Evolutionary conservation across 192 early-diverging fungal genomes (phyloP).

Genomic region (Coemansia sp.): DNA sequence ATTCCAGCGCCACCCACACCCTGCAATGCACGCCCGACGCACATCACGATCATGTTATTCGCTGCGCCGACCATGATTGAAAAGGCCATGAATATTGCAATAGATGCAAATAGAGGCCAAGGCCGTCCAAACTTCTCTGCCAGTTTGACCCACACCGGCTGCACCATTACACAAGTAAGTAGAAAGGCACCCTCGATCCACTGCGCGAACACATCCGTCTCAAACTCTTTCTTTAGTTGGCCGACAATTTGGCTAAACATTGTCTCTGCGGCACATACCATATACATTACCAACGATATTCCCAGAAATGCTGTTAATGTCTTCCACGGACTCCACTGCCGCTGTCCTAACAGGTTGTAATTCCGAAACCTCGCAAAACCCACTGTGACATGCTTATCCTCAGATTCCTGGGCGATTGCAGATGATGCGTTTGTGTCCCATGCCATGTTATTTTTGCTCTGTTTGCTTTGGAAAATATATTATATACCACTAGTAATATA

Average conservation of each 20-base stretch:
- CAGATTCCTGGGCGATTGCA: not conserved
- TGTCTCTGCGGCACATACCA: conserved; percentile 76
- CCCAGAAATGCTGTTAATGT: conserved; percentile 24
- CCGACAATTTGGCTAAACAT: conserved; percentile 78
- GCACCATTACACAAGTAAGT: conserved; percentile 65
- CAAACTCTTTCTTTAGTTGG: conserved; percentile 68
- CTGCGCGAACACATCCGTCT: conserved; percentile 60
- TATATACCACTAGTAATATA: conserved; percentile 1
- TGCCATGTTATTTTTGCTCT: not conserved
- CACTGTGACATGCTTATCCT: not conserved
- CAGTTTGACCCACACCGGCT: conserved; percentile 81
- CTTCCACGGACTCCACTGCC: conserved; percentile 30
- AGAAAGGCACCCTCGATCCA: conserved; percentile 84
- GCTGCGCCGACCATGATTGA: conserved; percentile 52
- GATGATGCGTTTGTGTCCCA: not conserved
- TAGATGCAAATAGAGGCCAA: conserved; percentile 38
- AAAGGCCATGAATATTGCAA: conserved; percentile 49
- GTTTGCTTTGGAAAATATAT: not conserved
- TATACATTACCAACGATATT: conserved; percentile 65
- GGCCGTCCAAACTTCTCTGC: conserved; percentile 69
- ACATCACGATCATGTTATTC: conserved; percentile 50
- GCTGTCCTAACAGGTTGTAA: conserved; percentile 46
- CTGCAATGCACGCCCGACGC: conserved; percentile 68
- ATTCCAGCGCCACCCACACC: conserved; percentile 72
- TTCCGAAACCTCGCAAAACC: conserved; percentile 18